Evolutionary conservation across 805 yeast species (phyloP).

Genomic region (Yarrowia sp.): DNA sequence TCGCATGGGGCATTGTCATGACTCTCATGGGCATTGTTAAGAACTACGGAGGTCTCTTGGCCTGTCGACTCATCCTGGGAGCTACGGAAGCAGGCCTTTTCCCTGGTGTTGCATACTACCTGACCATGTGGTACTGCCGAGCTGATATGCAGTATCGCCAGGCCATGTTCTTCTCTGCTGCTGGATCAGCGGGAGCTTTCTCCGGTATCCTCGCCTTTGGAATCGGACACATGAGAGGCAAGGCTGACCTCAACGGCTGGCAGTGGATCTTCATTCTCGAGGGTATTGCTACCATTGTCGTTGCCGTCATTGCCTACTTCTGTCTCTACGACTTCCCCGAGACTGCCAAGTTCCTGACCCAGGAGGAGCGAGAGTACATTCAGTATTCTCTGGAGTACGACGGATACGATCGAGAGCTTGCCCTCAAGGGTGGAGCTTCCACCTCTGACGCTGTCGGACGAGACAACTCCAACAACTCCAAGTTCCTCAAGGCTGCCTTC

Average conservation of each 20-base stretch:
- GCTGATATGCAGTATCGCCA: slow-evolving; percentile 44
- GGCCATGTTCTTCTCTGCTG: slow-evolving; percentile 41
- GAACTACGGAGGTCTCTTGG: slow-evolving; percentile 38
- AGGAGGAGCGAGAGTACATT: slow-evolving; percentile 47
- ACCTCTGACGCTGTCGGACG: slow-evolving; percentile 47
- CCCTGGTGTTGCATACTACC: slow-evolving; percentile 43
- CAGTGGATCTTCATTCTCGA: slow-evolving; percentile 53
- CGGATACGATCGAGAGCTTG: slow-evolving; percentile 21
- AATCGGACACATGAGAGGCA: slow-evolving; percentile 44
- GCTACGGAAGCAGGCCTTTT: slow-evolving; percentile 46
- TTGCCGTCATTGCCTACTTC: slow-evolving; percentile 38
- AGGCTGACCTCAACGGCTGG: slow-evolving; percentile 47
- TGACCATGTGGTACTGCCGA: slow-evolving; percentile 40
- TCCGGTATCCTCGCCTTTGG: slow-evolving; percentile 49
- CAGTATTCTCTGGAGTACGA: slow-evolving; percentile 16
- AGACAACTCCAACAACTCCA: slow-evolving; percentile 45
- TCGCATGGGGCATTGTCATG: slow-evolving; percentile 41
- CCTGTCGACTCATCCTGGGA: slow-evolving; percentile 45
- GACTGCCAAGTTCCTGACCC: slow-evolving; percentile 48
- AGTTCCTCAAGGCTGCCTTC: slow-evolving; percentile 53
- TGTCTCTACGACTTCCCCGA: slow-evolving; percentile 54
- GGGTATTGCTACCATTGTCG: slow-evolving; percentile 44
- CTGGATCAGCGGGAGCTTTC: slow-evolving; percentile 47
- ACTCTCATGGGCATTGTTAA: slow-evolving; percentile 41
- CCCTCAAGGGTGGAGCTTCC: background rate